phyloP scores from a whole-genome alignment of 106 monocot genomes.

The Gastrodia elata region DNA sequence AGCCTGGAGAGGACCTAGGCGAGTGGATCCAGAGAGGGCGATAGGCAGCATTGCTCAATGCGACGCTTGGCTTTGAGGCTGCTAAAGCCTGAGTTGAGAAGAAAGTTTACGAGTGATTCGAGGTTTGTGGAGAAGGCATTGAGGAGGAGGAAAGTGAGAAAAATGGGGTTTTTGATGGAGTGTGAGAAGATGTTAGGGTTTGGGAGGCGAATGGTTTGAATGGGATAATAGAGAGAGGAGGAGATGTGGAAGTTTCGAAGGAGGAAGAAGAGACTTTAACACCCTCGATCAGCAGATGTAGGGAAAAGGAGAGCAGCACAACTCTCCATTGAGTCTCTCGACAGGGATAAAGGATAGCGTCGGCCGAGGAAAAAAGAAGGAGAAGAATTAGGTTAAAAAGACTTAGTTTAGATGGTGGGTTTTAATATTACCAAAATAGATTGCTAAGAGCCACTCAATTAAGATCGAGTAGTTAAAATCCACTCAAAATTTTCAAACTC shows the following conservation, averaged over 20 bases:
- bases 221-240: not conserved
- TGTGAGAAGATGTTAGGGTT: not conserved
- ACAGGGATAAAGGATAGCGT: no score
- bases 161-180: not conserved
- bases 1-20: constrained; percentile 51
- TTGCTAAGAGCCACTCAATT: no score
- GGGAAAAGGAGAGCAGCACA: not conserved
- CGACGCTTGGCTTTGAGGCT: constrained; percentile 32
- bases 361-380: no score
- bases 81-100: constrained; percentile 20
- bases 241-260: constrained; percentile 3
- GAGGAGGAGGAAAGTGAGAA: not conserved
- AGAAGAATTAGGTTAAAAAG: no score
- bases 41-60: constrained; percentile 42
- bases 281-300: no score
- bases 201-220: not conserved
- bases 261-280: no score
- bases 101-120: constrained; percentile 18
- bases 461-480: no score
- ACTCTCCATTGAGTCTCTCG: no score
- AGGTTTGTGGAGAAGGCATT: not conserved
- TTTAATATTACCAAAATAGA: no score
- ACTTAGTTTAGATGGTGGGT: no score
- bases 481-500: no score
- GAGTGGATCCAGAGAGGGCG: constrained; percentile 40